These are phyloP conservation scores for Knufia fluminis DNA, from an alignment of 2,329 filamentous ascomycete genomes.

Conservation along the genomic window DNA sequence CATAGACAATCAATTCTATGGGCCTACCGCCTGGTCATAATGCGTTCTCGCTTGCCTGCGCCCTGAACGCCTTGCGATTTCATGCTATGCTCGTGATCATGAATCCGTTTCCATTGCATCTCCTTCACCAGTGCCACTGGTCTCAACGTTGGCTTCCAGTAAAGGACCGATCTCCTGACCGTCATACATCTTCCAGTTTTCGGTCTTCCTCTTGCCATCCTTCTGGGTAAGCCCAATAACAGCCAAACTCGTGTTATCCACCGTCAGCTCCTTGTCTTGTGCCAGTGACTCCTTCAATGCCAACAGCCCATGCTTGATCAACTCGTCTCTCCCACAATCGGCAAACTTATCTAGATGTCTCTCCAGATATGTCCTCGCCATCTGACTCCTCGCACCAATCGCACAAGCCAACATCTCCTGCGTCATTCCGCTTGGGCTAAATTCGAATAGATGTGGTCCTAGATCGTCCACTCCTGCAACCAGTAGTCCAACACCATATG, in stretches of 20 bases:
- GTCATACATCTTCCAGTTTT: constrained; percentile 86
- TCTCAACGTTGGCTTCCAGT: constrained; percentile 59
- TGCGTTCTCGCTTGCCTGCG: constrained; percentile 5
- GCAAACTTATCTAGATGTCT: constrained; percentile 78
- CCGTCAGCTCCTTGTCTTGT: constrained; percentile 94
- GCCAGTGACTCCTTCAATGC: constrained; percentile 92
- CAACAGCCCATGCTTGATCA: constrained; percentile 80
- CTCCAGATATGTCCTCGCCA: constrained; percentile 95
- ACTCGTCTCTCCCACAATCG: constrained; percentile 66
- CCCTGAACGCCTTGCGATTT: constrained; percentile 19
- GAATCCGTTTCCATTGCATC: constrained; percentile 51
- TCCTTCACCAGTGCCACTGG: constrained; percentile 34
- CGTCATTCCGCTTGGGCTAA: constrained; percentile 91
- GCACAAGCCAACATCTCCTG: constrained; percentile 96
- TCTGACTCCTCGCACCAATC: constrained; percentile 91
- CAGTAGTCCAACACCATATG: constrained; percentile 88
- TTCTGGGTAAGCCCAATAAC: constrained; percentile 55
- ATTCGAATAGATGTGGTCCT: constrained; percentile 94
- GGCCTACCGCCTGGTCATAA: background rate
- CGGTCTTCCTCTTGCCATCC: constrained; percentile 48
- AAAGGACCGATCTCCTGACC: constrained; percentile 77
- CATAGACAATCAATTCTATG: background rate
- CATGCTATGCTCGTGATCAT: constrained; percentile 24
- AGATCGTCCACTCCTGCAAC: constrained; percentile 90
- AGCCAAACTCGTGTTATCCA: constrained; percentile 92